Conservation (phyloP, 768 basidiomycete genomes). For the Podaxis sp. region DNA sequence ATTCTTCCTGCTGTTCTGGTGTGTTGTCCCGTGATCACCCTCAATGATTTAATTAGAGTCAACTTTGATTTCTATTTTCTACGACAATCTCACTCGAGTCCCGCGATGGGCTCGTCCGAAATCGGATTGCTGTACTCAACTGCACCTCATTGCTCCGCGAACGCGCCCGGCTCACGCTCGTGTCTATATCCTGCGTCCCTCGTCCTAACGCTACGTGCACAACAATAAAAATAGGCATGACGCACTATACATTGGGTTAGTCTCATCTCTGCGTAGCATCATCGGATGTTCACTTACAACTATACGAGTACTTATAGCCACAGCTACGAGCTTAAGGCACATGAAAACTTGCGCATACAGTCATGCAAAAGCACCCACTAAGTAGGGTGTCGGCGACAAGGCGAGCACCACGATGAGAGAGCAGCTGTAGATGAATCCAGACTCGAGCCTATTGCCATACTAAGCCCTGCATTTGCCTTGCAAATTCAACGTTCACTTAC, state of each 20-base stretch:
- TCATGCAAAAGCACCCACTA: constrained; percentile 15
- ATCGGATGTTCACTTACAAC: constrained; percentile 18
- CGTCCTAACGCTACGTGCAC: constrained; percentile 24
- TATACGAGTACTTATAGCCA: constrained; percentile 18
- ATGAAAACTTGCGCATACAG: neutral
- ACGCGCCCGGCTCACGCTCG: constrained; percentile 17
- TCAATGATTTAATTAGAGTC: neutral
- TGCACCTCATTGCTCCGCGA: constrained; percentile 9
- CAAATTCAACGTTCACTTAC: constrained; percentile 18
- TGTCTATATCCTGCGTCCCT: constrained; percentile 18
- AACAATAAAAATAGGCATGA: constrained; percentile 25
- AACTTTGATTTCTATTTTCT: neutral
- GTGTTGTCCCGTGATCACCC: neutral
- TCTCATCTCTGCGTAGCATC: neutral
- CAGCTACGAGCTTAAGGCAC: constrained; percentile 19
- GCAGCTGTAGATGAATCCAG: constrained; percentile 21
- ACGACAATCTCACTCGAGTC: neutral
- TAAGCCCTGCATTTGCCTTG: neutral
- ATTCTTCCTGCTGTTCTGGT: neutral
- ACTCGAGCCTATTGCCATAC: constrained; percentile 19
- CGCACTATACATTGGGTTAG: constrained; percentile 16
- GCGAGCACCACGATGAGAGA: constrained; percentile 17
- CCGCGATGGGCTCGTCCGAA: constrained; percentile 1
- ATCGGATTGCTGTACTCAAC: constrained; percentile 2
- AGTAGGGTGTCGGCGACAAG: constrained; percentile 18